Evolutionary conservation across 2,329 filamentous ascomycete species (phyloP), one percentile per base, ranked within the genome.

Genomic region (Cladobotryum protrusum): DNA sequence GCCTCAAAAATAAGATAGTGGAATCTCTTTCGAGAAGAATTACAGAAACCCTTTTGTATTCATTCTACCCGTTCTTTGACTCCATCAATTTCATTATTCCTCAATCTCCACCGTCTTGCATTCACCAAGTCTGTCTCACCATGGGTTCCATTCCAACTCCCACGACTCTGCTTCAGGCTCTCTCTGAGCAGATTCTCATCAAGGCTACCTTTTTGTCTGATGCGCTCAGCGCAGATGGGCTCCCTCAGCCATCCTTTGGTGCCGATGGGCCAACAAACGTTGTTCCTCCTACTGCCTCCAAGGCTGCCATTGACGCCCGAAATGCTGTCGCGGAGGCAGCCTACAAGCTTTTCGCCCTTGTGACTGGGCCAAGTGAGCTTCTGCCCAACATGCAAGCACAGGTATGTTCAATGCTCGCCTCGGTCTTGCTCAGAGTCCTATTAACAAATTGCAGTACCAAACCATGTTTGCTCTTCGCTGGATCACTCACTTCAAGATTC

Each of bases 401-500:
- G 24, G 35, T 18, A 20, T 35, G 36, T 34, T 47, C 35, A 37
- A 11, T 13, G 24, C 4, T 29, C 11, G 24, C 24, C 11, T 9
- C 24, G 6, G 24, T 29, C 24, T 29, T 29, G 11, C 24, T 2
- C 7, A 29, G 24, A 29, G 11, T 12, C 3, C 2, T 37, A 37
- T 6, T 13, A 20, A 35, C 32, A 13, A 37, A 6, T 47, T 5
- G 17, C n/a, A 47, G 45, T 47, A 47, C 15, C 45, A 47, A 40
- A 40, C 33, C 17, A 47, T 41, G 34, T 39, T 40, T 40, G 35
- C 35, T 17, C 45, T 47, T 15, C 34, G 36, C 19, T 47, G 45
- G 45, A 33, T 47, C 7, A 20, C 20, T 14, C 53, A 54, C 9
- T 58, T 54, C 48, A 14, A 40, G 6, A 54, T 59, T 12, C 34